Evolutionary conservation across 345 rosid species (phyloP), one percentile per base, ranked within the genome.

Genomic region (Gossypium arboreum): DNA sequence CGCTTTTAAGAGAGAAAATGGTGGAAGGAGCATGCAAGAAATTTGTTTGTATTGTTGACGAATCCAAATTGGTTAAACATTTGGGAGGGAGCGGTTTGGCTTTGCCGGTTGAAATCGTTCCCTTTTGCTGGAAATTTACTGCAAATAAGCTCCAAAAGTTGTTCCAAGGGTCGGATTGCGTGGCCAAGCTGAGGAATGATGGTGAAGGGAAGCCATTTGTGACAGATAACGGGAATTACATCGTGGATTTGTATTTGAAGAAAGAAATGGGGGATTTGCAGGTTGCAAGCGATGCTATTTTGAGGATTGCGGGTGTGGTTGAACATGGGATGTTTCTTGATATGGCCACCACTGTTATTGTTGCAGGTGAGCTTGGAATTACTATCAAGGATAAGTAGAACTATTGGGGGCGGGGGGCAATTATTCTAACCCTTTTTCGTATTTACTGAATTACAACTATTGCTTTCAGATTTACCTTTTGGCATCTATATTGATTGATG

Each of bases 311-410:
- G 8, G 93, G 98, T 1, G 97, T 91, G n/a, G 95, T 92, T 59
- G 98, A 94, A 82, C 98, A 94, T 73, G 97, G 98, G 0, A 90
- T 94, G 98, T 94, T 94, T 82, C 84, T 94, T 41, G 95, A 82
- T 68, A 94, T 94, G 98, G 98, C 95, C 20, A 89, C 97, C n/a
- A 89, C 97, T 29, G 91, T 94, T 76, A 91, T 94, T 76, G 86
- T 92, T 77, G 98, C 99, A 6, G 94, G 99, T 74, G 92, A 89
- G 86, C 84, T 83, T 68, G 98, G 98, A 41, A 82, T 92, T 20
- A 81, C 84, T 52, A 78, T 93, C 77, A 89, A 85, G 86, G 69
- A 86, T 34, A 92, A 58, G 63, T 74, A 81, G 52, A 57, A n/a
- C 8, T 56, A 34, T 34, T n/a, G 45, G 11, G 18, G 24, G 27